A percentile compares a stretch with the other conserved stretches of the same genome.
phyloP scores from a whole-genome alignment of 352 stramenopile genomes.

The Globisporangium megalacanthum region DNA sequence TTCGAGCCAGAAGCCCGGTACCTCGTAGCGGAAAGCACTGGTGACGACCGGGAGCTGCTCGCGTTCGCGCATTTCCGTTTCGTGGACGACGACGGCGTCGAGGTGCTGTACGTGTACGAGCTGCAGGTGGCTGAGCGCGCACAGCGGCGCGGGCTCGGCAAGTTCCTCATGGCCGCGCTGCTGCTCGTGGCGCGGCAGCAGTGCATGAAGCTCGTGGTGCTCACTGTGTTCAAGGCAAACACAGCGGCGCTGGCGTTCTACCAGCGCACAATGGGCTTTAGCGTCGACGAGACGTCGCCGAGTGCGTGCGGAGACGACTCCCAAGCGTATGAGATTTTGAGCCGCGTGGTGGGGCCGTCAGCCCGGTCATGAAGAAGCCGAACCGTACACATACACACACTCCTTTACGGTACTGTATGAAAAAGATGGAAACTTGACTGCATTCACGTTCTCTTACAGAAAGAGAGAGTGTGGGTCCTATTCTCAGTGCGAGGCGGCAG shows the following conservation, averaged over 20 bases:
- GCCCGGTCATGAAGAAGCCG: conserved; percentile 4
- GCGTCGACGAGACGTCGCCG: conserved; percentile 88
- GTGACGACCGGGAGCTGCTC: conserved; percentile 23
- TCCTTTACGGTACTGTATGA: no score
- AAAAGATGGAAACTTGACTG: no score
- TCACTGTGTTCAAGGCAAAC: conserved; percentile 94
- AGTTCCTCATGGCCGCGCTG: conserved; percentile 89
- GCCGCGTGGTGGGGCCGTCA: conserved; percentile 39
- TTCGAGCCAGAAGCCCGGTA: conserved; percentile 84
- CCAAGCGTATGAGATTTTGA: conserved; percentile 84
- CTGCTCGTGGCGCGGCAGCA: conserved; percentile 73
- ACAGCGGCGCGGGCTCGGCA: conserved; percentile 82
- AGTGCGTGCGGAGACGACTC: conserved; percentile 64
- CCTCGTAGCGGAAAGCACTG: conserved; percentile 41
- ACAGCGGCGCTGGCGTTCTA: conserved; percentile 88
- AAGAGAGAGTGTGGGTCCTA: no score
- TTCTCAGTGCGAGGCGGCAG: no score
- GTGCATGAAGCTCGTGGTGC: conserved; percentile 87
- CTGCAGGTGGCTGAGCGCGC: conserved; percentile 73
- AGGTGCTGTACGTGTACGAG: conserved; percentile 93
- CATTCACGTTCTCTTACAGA: no score
- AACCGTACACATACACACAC: no score
- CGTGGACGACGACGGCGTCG: conserved; percentile 86
- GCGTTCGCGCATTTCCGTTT: conserved; percentile 93
- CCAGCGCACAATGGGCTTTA: conserved; percentile 75